These are phyloP conservation scores for Strigomonas culicis DNA, from an alignment of 208 protist species.

Conservation along the genomic window DNA sequence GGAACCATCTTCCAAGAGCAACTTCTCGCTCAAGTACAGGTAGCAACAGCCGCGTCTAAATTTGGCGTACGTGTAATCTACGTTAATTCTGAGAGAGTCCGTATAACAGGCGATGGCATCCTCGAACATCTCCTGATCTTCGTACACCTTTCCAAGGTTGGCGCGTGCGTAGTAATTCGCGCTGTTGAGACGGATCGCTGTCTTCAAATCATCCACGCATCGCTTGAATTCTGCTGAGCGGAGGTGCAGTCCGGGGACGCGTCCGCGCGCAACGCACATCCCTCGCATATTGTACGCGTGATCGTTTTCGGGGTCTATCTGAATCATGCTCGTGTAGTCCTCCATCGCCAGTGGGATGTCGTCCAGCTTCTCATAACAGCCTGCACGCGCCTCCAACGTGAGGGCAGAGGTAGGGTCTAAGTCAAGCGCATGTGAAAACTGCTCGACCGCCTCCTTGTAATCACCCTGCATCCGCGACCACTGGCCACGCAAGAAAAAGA, in stretches of 20 bases:
- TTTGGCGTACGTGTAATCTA: slow-evolving; percentile 67
- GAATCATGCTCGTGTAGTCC: slow-evolving; percentile 88
- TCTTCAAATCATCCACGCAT: slow-evolving; percentile 85
- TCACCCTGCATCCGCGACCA: slow-evolving; percentile 52
- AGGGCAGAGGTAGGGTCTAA: slow-evolving; percentile 53
- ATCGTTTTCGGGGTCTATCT: slow-evolving; percentile 84
- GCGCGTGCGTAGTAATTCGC: slow-evolving; percentile 92
- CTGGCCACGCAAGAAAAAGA: slow-evolving; percentile 71
- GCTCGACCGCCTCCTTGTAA: slow-evolving; percentile 64
- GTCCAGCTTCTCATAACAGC: slow-evolving; percentile 52
- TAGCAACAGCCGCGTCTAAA: slow-evolving; percentile 76
- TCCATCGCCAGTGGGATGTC: slow-evolving; percentile 73
- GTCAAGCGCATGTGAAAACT: slow-evolving; percentile 75
- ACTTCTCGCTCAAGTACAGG: slow-evolving; percentile 42
- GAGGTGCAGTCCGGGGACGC: slow-evolving; percentile 79
- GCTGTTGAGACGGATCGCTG: slow-evolving; percentile 82
- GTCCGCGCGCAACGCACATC: slow-evolving; percentile 54
- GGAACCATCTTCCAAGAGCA: slow-evolving; percentile 17
- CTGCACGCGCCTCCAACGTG: slow-evolving; percentile 69
- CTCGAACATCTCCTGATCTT: slow-evolving; percentile 73
- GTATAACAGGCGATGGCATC: slow-evolving; percentile 75
- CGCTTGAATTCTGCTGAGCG: slow-evolving; percentile 53
- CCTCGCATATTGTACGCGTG: slow-evolving; percentile 93
- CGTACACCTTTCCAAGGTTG: slow-evolving; percentile 86
- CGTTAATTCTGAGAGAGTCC: slow-evolving; percentile 57